Percentiles rank a stretch among this genome's conserved stretches.
These are phyloP conservation scores for Prillingera fragicola DNA, from an alignment of 1,284 basidiomycete species.

Conservation along the genomic window DNA sequence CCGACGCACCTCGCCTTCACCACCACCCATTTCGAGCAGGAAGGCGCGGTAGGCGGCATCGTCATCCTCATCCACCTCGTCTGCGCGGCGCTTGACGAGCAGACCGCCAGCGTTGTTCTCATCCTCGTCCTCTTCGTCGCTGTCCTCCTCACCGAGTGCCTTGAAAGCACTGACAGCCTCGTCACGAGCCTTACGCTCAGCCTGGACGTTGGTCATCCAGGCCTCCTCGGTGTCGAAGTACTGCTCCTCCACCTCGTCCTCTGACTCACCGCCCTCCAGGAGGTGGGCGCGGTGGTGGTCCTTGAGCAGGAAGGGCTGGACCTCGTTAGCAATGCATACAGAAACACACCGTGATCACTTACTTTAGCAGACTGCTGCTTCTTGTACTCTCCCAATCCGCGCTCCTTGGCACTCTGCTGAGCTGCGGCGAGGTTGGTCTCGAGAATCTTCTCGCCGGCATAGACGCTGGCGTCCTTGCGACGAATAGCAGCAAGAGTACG, in stretches of 20 bases:
- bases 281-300: slow-evolving; percentile 50
- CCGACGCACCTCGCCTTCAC: slow-evolving; percentile 60
- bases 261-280: slow-evolving; percentile 25
- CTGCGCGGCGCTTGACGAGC: slow-evolving; percentile 56
- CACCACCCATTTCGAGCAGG: slow-evolving; percentile 69
- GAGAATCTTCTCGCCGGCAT: slow-evolving; percentile 64
- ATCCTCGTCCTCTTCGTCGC: slow-evolving; percentile 55
- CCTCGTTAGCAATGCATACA: background rate
- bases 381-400: slow-evolving; percentile 18
- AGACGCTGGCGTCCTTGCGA: slow-evolving; percentile 67
- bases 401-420: slow-evolving; percentile 26
- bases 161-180: slow-evolving; percentile 73
- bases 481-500: slow-evolving; percentile 83
- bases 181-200: slow-evolving; percentile 66
- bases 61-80: slow-evolving; percentile 68
- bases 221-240: slow-evolving; percentile 8
- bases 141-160: slow-evolving; percentile 38
- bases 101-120: slow-evolving; percentile 50
- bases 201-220: slow-evolving; percentile 67
- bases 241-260: slow-evolving; percentile 21
- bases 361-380: slow-evolving; percentile 6
- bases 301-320: slow-evolving; percentile 48
- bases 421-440: slow-evolving; percentile 56
- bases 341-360: slow-evolving; percentile 32
- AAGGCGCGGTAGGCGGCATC: slow-evolving; percentile 74